Percentiles rank a stretch among this genome's conserved stretches.
phyloP scores from a whole-genome alignment of 2,329 filamentous ascomycete genomes.

The Acephala macrosclerotiorum region DNA sequence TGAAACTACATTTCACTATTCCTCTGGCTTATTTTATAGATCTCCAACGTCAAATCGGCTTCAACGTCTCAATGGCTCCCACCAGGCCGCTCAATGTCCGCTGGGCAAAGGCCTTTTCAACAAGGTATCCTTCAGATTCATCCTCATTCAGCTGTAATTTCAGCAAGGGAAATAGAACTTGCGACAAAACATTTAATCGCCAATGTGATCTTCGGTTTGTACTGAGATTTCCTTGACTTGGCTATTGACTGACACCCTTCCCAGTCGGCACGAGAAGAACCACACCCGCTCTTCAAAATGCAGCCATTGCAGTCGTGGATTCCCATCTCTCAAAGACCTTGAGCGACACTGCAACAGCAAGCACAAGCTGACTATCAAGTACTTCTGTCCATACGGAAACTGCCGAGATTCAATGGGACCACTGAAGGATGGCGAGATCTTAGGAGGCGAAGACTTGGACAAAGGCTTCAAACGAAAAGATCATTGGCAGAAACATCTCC shows the following conservation, averaged over 20 bases:
- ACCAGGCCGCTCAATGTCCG: not conserved
- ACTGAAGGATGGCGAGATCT: not conserved
- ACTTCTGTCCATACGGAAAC: constrained; percentile 1
- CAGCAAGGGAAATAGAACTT: not conserved
- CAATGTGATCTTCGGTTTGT: not conserved
- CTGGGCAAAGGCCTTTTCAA: not conserved
- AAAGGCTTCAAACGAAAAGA: constrained; percentile 7
- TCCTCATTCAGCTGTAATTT: constrained; percentile 2
- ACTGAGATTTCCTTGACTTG: not conserved
- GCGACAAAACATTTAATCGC: not conserved
- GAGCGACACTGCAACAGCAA: constrained; percentile 4
- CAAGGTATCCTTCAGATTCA: not conserved
- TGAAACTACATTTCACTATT: not conserved
- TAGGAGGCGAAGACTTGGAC: not conserved
- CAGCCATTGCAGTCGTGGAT: not conserved
- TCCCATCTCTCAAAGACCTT: not conserved
- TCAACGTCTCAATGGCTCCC: not conserved
- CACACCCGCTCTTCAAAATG: not conserved
- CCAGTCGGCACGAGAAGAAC: constrained; percentile 5
- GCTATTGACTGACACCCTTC: not conserved
- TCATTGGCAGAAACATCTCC: constrained; percentile 3
- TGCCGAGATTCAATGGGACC: constrained; percentile 6
- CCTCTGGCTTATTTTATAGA: not conserved
- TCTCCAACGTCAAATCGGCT: not conserved
- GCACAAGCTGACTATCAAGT: constrained; percentile 6